These are phyloP conservation scores for Nitzschia sp. DNA, from an alignment of 108 stramenopile genomes.

Conservation along the genomic window DNA sequence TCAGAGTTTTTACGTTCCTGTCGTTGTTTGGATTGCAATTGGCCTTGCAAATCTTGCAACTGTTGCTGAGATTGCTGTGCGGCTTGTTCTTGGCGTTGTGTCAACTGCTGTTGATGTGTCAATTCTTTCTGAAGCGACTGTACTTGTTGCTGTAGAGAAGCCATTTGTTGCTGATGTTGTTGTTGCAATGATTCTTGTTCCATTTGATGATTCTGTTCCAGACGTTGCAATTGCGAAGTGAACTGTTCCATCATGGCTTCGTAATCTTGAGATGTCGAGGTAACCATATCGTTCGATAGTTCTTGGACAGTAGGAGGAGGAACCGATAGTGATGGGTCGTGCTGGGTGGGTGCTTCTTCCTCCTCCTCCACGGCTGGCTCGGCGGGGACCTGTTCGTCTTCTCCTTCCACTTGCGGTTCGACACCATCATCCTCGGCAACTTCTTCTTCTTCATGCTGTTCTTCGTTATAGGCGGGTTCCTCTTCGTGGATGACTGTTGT, in stretches of 20 bases:
- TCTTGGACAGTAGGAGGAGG: slow-evolving; percentile 3
- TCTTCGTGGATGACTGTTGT: not conserved
- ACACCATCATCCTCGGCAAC: not conserved
- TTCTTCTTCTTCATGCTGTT: slow-evolving; percentile 3
- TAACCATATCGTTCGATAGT: slow-evolving; percentile 23
- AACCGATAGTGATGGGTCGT: not conserved
- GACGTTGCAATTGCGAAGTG: slow-evolving; percentile 70
- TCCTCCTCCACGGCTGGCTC: not conserved
- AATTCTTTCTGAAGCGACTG: slow-evolving; percentile 13
- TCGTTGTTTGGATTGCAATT: slow-evolving; percentile 36
- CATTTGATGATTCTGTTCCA: slow-evolving; percentile 69
- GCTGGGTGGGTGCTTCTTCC: not conserved
- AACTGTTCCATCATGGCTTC: slow-evolving; percentile 60
- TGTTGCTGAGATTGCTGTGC: slow-evolving; percentile 62
- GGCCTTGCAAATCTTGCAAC: slow-evolving; percentile 50
- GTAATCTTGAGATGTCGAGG: not conserved
- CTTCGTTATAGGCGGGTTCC: not conserved
- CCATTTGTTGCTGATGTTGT: slow-evolving; percentile 32
- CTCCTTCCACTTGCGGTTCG: not conserved
- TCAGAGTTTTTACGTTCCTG: slow-evolving; percentile 24
- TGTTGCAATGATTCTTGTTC: slow-evolving; percentile 56
- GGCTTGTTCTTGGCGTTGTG: slow-evolving; percentile 44
- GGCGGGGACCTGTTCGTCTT: not conserved
- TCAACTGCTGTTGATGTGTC: slow-evolving; percentile 29
- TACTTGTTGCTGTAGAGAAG: slow-evolving; percentile 1